Base-by-base conservation (phyloP, 2,329 filamentous ascomycete genomes). In the Apiospora marii region DNA sequence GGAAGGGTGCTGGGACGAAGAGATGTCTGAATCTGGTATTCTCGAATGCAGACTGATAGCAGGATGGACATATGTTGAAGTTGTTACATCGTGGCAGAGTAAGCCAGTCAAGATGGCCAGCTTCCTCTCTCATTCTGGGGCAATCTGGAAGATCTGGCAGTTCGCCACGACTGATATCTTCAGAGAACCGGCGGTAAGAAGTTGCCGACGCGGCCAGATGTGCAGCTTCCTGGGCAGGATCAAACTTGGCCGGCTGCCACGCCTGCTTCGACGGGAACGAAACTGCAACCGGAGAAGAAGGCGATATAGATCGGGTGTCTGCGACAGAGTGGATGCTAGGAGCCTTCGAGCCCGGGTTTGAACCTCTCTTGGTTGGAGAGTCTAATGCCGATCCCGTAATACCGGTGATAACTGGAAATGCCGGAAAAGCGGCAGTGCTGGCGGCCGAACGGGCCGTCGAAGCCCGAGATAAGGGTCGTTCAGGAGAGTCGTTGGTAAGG, bases 61-160 rank as follows among this genome's bases (percentile, higher is more conserved):
- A 98, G 16, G 89, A 90, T 0, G 94, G 93, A 77, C 96, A 98
- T 67, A 98, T 92, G 74, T 94, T 90, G 76, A 98, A 93, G 73
- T 89, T 89, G 16, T 91, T 88, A 74, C 91, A 89, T 19, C 90
- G 89, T 4, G 90, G 90, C 5, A 98, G 85, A 0, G 92, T 95
- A 74, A 95, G 91, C 94, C 95, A 98, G 78, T 96, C 94, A 74
- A 92, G 86, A 74, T 91, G 88, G 1, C 91, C 91, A 13, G 88
- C 84, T 16, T 90, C 87, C 14, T 90, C 89, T 5, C 87, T 84
- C 51, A 88, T 89, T 73, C 94, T 88, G 8, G 92, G 92, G 77
- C 95, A 98, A 3, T 91, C 87, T 3, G 93, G 90, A 19, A 95
- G 85, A 30, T 84, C 83, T 14, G 84, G 80, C 8, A 87, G 77